Base-by-base conservation (phyloP, 805 yeast species). In the Wickerhamiella sergipiensis region DNA sequence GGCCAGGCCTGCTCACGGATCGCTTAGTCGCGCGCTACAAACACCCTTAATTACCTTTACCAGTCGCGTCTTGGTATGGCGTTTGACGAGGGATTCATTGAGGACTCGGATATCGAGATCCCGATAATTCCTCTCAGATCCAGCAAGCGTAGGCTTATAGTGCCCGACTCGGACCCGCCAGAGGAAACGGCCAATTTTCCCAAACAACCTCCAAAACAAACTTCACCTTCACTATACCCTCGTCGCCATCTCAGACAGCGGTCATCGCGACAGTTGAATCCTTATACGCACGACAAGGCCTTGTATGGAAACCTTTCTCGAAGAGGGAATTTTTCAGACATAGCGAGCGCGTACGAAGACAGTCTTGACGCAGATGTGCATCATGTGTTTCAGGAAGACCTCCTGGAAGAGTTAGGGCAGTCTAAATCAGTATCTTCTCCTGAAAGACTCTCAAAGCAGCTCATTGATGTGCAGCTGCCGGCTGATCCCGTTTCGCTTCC, bases 81-180 rank as follows among this genome's bases (percentile, higher is more conserved):
- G 29, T 26, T 40, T n/a, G 50, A 39, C n/a, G 47, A 38, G n/a
- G 51, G 51, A 15, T 31, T 21, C 19, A 49, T 49, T 18, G 19
- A 19, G 40, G 51, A 49, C 45, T 44, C 48, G 12, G 51, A 49
- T 15, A 22, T 23, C 6, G 49, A 47, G 45, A 15, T 46, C 19
- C 48, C 48, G 15, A 7, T 46, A 21, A 46, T 46, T 15, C 29
- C 42, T 21, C 38, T 29, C 15, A 15, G 15, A 24, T 23, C 31
- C n/a, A 9, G 15, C 19, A 43, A 15, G 10, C 43, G 24, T 4
- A 10, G 19, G 24, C 43, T 18, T 7, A 9, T 40, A 19, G 24
- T 17, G 21, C 33, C 43, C 7, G 43, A 33, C 19, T 40, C 43
- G 24, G 40, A 36, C 15, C 40, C 40, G 19, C 40, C 40, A 5